phyloP scores from a whole-genome alignment of 495 filamentous ascomycete genomes.

The Tetracladium marchalianum region DNA sequence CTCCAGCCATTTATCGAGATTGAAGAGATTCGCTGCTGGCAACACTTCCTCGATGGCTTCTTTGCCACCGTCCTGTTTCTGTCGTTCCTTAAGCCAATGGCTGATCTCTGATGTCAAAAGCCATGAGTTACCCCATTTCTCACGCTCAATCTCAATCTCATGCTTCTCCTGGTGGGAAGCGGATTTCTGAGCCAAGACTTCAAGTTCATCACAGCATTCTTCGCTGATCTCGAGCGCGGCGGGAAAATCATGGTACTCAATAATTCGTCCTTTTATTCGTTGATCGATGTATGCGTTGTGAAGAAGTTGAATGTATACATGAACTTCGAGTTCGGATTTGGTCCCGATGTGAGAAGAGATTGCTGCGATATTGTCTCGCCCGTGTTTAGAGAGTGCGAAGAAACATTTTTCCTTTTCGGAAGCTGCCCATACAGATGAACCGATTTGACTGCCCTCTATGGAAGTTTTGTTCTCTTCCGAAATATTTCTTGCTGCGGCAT shows the following conservation, averaged over 20 bases:
- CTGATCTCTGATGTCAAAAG: slow-evolving; percentile 38
- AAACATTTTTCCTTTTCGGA: slow-evolving; percentile 66
- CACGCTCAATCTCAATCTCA: slow-evolving; percentile 43
- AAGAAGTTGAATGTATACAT: slow-evolving; percentile 54
- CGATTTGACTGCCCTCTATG: slow-evolving; percentile 44
- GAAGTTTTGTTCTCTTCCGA: slow-evolving; percentile 5
- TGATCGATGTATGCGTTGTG: slow-evolving; percentile 31
- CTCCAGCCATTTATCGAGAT: slow-evolving; percentile 47
- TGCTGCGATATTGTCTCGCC: slow-evolving; percentile 44
- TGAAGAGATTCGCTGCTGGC: slow-evolving; percentile 47
- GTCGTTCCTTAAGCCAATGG: slow-evolving; percentile 24
- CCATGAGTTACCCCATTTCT: slow-evolving; percentile 38
- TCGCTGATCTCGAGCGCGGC: slow-evolving; percentile 64
- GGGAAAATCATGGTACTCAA: slow-evolving; percentile 42
- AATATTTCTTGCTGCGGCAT: slow-evolving; percentile 26
- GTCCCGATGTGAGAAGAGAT: slow-evolving; percentile 56
- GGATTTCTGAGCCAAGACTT: slow-evolving; percentile 54
- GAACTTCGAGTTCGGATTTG: slow-evolving; percentile 68
- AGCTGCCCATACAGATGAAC: slow-evolving; percentile 55
- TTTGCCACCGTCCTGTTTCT: slow-evolving; percentile 21
- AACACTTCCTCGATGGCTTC: slow-evolving; percentile 25
- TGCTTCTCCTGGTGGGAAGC: slow-evolving; percentile 43
- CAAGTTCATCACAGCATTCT: slow-evolving; percentile 55
- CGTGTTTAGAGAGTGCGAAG: slow-evolving; percentile 48
- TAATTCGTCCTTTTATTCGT: neutral